A percentile compares a stretch with the other conserved stretches of the same genome.
Evolutionary conservation across 2,329 filamentous ascomycete species (phyloP).

Genomic region (Helminthosporium solani): DNA sequence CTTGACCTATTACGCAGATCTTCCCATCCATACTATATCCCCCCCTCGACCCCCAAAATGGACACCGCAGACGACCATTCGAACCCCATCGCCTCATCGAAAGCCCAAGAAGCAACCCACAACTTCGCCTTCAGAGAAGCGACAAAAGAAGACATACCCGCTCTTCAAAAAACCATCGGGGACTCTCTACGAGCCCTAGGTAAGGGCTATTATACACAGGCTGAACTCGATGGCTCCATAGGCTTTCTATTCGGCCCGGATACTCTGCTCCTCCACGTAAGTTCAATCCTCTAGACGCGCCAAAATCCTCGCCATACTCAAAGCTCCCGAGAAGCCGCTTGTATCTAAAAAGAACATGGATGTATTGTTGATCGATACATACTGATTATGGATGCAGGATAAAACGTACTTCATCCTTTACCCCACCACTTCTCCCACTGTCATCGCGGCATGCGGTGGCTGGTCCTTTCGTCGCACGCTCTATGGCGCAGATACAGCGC

Average conservation of each 20-base stretch:
- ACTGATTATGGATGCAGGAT: no score
- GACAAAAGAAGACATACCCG: constrained; percentile 32
- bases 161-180: constrained; percentile 31
- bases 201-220: constrained; percentile 30
- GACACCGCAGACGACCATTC: background rate
- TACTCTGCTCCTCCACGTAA: constrained; percentile 32
- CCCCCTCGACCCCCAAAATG: no score
- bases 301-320: no score
- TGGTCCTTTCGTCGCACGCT: constrained; percentile 40
- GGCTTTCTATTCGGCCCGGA: constrained; percentile 40
- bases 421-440: constrained; percentile 17
- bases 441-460: constrained; percentile 38
- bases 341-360: no score
- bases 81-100: constrained; percentile 32
- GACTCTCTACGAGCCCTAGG: constrained; percentile 30
- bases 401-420: constrained; percentile 39
- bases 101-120: constrained; percentile 37
- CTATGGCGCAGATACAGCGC: constrained; percentile 36
- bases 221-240: constrained; percentile 40
- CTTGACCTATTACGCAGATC: no score
- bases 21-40: no score
- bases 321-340: no score
- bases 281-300: background rate
- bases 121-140: constrained; percentile 31
- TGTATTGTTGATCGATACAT: no score